Percentiles rank a stretch among this genome's conserved stretches.
Evolutionary conservation across 805 yeast genomes (phyloP).

Genomic region (Myxozyma geophila): DNA sequence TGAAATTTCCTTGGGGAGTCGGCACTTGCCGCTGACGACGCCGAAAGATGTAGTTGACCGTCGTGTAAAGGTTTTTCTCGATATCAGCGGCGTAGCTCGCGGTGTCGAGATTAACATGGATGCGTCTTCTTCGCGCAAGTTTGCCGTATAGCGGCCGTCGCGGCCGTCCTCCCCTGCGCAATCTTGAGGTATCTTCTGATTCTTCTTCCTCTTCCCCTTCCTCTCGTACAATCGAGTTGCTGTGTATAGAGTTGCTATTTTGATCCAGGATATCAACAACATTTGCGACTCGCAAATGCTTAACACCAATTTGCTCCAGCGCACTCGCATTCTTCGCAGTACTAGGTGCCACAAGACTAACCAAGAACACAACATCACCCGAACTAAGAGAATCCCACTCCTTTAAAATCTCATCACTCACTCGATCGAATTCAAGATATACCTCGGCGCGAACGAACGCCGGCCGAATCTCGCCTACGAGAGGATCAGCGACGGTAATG

Average conservation of each 20-base stretch:
- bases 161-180: background rate
- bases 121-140: constrained; percentile 25
- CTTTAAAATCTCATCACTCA: constrained; percentile 16
- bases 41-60: constrained; percentile 43
- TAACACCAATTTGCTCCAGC: constrained; percentile 38
- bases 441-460: constrained; percentile 40
- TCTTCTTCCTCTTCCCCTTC: constrained; percentile 6
- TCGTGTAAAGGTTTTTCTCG: constrained; percentile 20
- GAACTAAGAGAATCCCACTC: constrained; percentile 43
- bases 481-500: constrained; percentile 37
- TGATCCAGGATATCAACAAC: constrained; percentile 41
- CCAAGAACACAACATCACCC: constrained; percentile 41
- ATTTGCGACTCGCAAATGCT: constrained; percentile 38
- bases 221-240: background rate
- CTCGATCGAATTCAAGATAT: constrained; percentile 33
- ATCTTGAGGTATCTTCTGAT: background rate
- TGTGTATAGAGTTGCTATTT: constrained; percentile 17
- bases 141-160: constrained; percentile 28
- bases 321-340: constrained; percentile 13
- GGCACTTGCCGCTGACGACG: constrained; percentile 16
- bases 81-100: constrained; percentile 10
- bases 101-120: constrained; percentile 41
- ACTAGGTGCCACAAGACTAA: constrained; percentile 34
- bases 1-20: constrained; percentile 37
- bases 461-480: constrained; percentile 40